Percentiles rank a stretch among this genome's conserved stretches.
Evolutionary conservation across 805 yeast genomes (phyloP).

Genomic region (Zygosaccharomyces lentus): DNA sequence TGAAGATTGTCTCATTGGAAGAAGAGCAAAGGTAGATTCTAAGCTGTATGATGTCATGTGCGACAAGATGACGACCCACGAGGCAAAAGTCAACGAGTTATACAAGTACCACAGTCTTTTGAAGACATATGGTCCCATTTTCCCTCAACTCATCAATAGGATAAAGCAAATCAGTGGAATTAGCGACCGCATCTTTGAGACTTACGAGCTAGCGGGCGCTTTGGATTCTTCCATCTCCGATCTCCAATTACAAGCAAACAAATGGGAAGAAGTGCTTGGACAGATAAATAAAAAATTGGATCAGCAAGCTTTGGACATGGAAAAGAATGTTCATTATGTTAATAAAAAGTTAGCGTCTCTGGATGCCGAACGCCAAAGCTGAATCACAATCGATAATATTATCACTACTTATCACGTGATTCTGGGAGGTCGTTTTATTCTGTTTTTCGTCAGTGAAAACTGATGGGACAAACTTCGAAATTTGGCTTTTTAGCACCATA

Average conservation of each 20-base stretch:
- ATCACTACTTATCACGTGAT: not conserved
- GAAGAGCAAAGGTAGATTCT: slow-evolving; percentile 12
- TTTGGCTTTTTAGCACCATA: not conserved
- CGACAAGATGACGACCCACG: slow-evolving; percentile 20
- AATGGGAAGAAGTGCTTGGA: slow-evolving; percentile 29
- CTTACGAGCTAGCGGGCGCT: slow-evolving; percentile 17
- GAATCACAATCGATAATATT: not conserved
- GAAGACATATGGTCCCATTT: slow-evolving; percentile 16
- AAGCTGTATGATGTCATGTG: slow-evolving; percentile 9
- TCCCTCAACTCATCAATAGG: slow-evolving; percentile 30
- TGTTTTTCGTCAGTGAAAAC: not conserved
- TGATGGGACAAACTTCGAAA: not conserved
- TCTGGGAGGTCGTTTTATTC: not conserved
- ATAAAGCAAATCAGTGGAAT: slow-evolving; percentile 25
- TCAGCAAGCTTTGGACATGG: slow-evolving; percentile 9
- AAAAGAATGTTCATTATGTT: slow-evolving; percentile 1
- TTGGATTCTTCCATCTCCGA: slow-evolving; percentile 20
- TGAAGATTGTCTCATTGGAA: slow-evolving; percentile 23
- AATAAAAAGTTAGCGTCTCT: slow-evolving; percentile 3
- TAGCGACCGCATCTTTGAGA: slow-evolving; percentile 19
- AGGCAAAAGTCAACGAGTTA: slow-evolving; percentile 26
- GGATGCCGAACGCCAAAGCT: not conserved
- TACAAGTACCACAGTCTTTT: slow-evolving; percentile 21
- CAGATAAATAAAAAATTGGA: slow-evolving; percentile 19
- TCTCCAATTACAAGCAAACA: slow-evolving; percentile 22